These are phyloP conservation scores for Hypsizygus marmoreus DNA, from an alignment of 768 basidiomycete species.

Conservation along the genomic window DNA sequence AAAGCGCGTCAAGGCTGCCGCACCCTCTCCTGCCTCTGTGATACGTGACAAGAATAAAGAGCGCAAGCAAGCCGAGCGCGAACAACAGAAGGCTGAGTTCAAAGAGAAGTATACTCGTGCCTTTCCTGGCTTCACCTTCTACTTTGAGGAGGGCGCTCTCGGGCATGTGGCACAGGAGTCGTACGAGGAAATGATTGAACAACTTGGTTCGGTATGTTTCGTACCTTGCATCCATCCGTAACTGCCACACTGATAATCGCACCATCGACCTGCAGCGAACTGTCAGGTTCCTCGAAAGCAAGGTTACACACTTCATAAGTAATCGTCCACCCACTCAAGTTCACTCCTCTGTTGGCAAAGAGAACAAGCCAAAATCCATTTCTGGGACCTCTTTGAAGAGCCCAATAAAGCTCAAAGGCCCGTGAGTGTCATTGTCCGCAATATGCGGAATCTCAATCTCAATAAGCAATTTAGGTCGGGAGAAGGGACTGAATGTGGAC, in stretches of 20 bases:
- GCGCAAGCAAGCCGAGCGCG: constrained; percentile 50
- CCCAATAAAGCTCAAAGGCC: constrained; percentile 61
- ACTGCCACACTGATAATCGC: constrained; percentile 6
- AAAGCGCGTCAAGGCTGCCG: constrained; percentile 48
- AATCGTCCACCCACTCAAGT: constrained; percentile 47
- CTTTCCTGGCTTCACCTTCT: constrained; percentile 84
- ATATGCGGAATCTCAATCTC: background rate
- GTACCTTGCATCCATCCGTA: background rate
- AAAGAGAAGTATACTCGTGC: constrained; percentile 80
- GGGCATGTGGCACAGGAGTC: constrained; percentile 42
- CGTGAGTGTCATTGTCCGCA: constrained; percentile 40
- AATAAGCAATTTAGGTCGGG: constrained; percentile 3
- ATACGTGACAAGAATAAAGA: constrained; percentile 44
- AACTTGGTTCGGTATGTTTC: constrained; percentile 76
- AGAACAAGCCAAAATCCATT: constrained; percentile 52
- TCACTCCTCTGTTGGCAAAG: constrained; percentile 53
- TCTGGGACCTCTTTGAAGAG: constrained; percentile 48
- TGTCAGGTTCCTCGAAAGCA: constrained; percentile 86
- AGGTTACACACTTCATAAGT: constrained; percentile 88
- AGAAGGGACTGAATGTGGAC: constrained; percentile 11
- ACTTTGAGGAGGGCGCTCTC: constrained; percentile 69
- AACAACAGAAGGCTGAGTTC: constrained; percentile 69
- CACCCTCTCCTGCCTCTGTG: constrained; percentile 16
- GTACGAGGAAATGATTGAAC: constrained; percentile 57
- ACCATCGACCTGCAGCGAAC: constrained; percentile 76